phyloP scores from a whole-genome alignment of 73 alveolate genomes.

The Paraurostyla sp. region DNA sequence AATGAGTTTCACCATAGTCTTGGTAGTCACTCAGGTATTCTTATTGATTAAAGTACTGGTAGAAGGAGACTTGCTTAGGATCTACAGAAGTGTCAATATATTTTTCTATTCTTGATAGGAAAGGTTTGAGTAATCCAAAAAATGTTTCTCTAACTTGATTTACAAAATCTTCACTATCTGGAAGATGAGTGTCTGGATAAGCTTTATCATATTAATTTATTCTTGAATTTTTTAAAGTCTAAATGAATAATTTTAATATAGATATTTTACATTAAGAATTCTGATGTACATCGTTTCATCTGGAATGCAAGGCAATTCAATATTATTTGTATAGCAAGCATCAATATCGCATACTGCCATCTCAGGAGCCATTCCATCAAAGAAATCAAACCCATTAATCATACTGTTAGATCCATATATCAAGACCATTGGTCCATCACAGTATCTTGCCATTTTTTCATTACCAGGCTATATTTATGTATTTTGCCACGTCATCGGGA shows the following conservation, averaged over 20 bases:
- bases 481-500: constrained; percentile 56
- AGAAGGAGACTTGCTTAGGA: neutral
- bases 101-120: neutral
- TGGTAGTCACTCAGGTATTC: neutral
- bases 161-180: constrained; percentile 53
- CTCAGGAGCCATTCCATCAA: constrained; percentile 53
- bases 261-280: constrained; percentile 21
- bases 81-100: neutral
- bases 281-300: constrained; percentile 45
- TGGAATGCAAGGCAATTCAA: constrained; percentile 50
- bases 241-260: neutral
- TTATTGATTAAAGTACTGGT: neutral
- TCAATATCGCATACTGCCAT: constrained; percentile 65
- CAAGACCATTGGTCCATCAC: constrained; percentile 48
- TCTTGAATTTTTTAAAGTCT: constrained; percentile 28
- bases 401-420: constrained; percentile 51
- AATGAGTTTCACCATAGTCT: constrained; percentile 37
- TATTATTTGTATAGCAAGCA: constrained; percentile 40
- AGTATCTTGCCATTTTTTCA: constrained; percentile 13
- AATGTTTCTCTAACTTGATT: constrained; percentile 53
- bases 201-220: constrained; percentile 40
- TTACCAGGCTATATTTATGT: constrained; percentile 50
- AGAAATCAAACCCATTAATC: constrained; percentile 26
- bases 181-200: constrained; percentile 44
- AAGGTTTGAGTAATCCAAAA: constrained; percentile 41